These are phyloP conservation scores for Globisporangium parvum DNA, from an alignment of 352 stramenopile species.

Conservation along the genomic window DNA sequence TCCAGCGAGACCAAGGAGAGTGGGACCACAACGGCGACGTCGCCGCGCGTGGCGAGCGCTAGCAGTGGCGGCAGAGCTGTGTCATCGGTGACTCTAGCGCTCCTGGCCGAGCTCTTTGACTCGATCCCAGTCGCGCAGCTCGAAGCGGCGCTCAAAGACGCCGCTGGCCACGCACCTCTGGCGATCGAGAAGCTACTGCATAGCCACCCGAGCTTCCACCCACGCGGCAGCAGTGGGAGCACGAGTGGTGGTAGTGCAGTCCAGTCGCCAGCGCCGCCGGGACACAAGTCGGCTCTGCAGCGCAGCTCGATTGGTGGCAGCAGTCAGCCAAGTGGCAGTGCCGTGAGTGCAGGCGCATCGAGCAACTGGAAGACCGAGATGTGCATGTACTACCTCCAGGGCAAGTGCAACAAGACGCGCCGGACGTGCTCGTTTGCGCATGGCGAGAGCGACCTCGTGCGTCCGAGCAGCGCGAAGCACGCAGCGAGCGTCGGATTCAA, in stretches of 20 bases:
- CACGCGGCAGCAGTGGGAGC: conserved; percentile 7
- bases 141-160: conserved; percentile 39
- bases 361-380: conserved; percentile 88
- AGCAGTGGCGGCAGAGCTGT: conserved; percentile 13
- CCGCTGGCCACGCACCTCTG: conserved; percentile 39
- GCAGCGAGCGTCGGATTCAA: conserved; percentile 39
- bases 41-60: not conserved
- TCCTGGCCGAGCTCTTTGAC: conserved; percentile 71
- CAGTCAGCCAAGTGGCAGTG: conserved; percentile 14
- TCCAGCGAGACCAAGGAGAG: conserved; percentile 29
- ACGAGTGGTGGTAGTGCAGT: not conserved
- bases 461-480: conserved; percentile 29
- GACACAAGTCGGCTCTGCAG: conserved; percentile 19
- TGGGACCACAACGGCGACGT: too few species aligned
- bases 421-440: conserved; percentile 86
- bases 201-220: conserved; percentile 69
- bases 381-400: conserved; percentile 87
- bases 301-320: conserved; percentile 15
- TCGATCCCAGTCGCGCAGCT: conserved; percentile 60
- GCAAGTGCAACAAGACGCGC: conserved; percentile 86
- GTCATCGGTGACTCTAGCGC: conserved; percentile 51
- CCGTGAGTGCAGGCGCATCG: conserved; percentile 19
- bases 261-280: not conserved
- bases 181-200: conserved; percentile 66
- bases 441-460: conserved; percentile 71